These are phyloP conservation scores for Colletotrichum noveboracense DNA, from an alignment of 2,329 filamentous ascomycete species.

Conservation along the genomic window DNA sequence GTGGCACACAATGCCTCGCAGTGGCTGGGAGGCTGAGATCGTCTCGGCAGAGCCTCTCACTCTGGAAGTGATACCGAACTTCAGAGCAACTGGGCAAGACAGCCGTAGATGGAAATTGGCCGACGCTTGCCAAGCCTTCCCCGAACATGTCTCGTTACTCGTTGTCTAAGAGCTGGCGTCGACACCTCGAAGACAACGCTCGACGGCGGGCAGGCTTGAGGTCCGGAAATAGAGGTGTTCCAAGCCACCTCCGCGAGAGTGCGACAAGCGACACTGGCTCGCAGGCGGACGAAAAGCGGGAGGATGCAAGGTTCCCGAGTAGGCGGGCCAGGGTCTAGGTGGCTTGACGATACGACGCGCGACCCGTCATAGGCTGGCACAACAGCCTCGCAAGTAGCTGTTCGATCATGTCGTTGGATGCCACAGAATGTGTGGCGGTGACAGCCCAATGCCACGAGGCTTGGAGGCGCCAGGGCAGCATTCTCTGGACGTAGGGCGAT, in stretches of 20 bases:
- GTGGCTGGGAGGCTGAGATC: background rate
- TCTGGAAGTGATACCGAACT: background rate
- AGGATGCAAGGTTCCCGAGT: background rate
- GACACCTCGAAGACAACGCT: background rate
- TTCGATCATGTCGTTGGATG: background rate
- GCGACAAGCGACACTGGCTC: background rate
- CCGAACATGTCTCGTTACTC: background rate
- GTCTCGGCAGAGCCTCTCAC: background rate
- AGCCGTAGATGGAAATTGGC: background rate
- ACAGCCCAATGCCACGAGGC: background rate
- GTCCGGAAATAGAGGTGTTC: background rate
- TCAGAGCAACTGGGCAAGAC: background rate
- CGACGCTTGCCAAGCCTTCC: background rate
- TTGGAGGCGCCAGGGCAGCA: background rate
- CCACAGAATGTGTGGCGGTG: background rate
- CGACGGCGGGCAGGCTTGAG: background rate
- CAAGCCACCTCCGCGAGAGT: background rate
- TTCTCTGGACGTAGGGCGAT: background rate
- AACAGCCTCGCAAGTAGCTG: background rate
- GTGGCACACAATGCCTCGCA: background rate
- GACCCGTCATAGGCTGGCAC: background rate
- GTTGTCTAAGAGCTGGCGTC: background rate
- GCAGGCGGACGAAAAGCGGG: background rate
- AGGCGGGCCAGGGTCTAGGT: background rate
- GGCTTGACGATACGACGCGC: background rate